phyloP scores from a whole-genome alignment of 202 grass and related monocot species.

The Elaeis oleifera region DNA sequence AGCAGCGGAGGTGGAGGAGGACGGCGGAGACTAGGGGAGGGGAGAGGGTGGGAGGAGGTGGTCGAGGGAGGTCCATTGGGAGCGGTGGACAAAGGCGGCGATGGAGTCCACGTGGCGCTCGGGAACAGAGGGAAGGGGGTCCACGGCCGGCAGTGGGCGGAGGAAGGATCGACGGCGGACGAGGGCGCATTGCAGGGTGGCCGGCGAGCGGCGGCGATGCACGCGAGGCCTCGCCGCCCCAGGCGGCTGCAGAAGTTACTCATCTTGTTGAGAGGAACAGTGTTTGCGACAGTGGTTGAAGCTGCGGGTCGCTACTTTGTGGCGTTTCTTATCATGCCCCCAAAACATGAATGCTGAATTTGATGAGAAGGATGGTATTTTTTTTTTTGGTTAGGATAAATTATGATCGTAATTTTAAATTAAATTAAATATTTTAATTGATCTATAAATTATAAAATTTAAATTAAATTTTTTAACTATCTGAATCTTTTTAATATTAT shows the following conservation, averaged over 20 bases:
- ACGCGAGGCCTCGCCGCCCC: not conserved
- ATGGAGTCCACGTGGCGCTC: constrained; percentile 1
- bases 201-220: not conserved
- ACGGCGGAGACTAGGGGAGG: constrained; percentile 10
- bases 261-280: no score
- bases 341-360: no score
- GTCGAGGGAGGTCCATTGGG: constrained; percentile 1
- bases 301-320: no score
- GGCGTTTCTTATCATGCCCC: no score
- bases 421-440: no score
- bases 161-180: not conserved
- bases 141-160: not conserved
- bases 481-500: no score
- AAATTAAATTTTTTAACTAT: no score
- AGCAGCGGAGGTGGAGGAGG: constrained; percentile 14
- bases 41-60: constrained; percentile 6
- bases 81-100: not conserved
- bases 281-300: no score
- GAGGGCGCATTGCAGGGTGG: not conserved
- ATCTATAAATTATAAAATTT: no score
- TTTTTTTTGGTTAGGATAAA: no score
- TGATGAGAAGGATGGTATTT: no score
- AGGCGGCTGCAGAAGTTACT: not conserved
- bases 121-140: not conserved
- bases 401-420: no score